Evolutionary conservation across 2,329 filamentous ascomycete species (phyloP).

Genomic region (Penicillium sp.): DNA sequence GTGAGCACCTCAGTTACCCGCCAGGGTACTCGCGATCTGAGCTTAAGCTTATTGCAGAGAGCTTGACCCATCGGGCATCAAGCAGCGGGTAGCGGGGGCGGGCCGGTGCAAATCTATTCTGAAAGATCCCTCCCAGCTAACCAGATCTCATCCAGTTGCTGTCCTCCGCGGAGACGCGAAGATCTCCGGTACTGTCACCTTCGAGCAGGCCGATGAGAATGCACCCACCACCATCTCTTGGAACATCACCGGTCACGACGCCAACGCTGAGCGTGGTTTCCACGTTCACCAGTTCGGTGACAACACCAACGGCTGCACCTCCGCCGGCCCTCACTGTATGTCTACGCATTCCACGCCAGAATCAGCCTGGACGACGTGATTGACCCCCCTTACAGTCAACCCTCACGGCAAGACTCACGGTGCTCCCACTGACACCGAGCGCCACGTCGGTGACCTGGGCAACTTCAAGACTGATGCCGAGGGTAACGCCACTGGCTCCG

Average conservation of each 20-base stretch:
- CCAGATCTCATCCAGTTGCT: slow-evolving; percentile 67
- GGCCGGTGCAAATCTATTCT: background rate
- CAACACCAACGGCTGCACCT: slow-evolving; percentile 99
- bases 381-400: slow-evolving; percentile 71
- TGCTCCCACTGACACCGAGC: slow-evolving; percentile 76
- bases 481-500: slow-evolving; percentile 83
- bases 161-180: slow-evolving; percentile 98
- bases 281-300: slow-evolving; percentile 99
- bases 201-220: slow-evolving; percentile 87
- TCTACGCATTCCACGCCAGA: slow-evolving; percentile 20
- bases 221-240: slow-evolving; percentile 84
- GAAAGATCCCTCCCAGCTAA: slow-evolving; percentile 11
- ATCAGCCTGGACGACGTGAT: background rate
- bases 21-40: background rate
- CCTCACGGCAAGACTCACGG: slow-evolving; percentile 91
- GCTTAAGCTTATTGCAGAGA: background rate
- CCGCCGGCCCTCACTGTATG: slow-evolving; percentile 95
- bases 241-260: slow-evolving; percentile 88
- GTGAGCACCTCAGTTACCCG: background rate
- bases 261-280: slow-evolving; percentile 96
- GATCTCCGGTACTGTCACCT: slow-evolving; percentile 89
- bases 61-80: slow-evolving; percentile 3
- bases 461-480: slow-evolving; percentile 95
- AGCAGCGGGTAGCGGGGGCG: background rate
- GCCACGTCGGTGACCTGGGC: slow-evolving; percentile 96